Evolutionary conservation across 169 alveolate genomes (phyloP).

Genomic region (Babesia caballi): DNA sequence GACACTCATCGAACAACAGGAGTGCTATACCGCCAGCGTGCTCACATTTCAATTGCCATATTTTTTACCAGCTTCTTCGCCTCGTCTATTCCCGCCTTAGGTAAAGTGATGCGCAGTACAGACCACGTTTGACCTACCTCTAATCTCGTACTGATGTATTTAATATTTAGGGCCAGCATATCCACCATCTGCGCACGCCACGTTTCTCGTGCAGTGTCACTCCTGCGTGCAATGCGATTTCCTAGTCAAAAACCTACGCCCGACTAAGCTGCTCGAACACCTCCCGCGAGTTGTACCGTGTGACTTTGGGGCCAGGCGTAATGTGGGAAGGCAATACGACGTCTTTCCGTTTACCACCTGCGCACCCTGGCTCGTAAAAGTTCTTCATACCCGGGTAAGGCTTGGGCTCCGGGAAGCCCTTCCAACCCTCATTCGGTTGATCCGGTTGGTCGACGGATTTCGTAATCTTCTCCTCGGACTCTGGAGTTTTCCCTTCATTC

Average conservation of each 20-base stretch:
- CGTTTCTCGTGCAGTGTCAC: background rate
- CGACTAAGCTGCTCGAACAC: background rate
- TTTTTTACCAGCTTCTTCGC: too few relatives aligned
- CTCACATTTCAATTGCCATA: too few relatives aligned
- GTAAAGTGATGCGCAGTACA: too few relatives aligned
- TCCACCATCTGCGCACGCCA: background rate
- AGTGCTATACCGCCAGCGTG: too few relatives aligned
- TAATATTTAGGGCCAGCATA: background rate
- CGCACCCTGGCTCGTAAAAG: slow-evolving; percentile 26
- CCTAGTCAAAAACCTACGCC: background rate
- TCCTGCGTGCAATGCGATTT: background rate
- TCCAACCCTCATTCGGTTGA: slow-evolving; percentile 22
- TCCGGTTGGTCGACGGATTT: too few relatives aligned
- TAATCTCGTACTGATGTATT: background rate
- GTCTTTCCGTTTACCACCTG: background rate
- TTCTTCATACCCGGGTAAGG: slow-evolving; percentile 1
- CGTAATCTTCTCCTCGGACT: too few relatives aligned
- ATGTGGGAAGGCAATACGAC: background rate
- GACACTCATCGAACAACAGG: too few relatives aligned
- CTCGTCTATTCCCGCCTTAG: too few relatives aligned
- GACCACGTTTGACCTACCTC: too few relatives aligned
- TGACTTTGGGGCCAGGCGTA: slow-evolving; percentile 20
- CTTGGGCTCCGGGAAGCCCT: slow-evolving; percentile 54
- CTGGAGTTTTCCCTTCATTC: too few relatives aligned
- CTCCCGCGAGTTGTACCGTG: slow-evolving; percentile 2